Evolutionary conservation across 1,139 yeast species (phyloP).

Genomic region (Geotrichum aggregatum): DNA sequence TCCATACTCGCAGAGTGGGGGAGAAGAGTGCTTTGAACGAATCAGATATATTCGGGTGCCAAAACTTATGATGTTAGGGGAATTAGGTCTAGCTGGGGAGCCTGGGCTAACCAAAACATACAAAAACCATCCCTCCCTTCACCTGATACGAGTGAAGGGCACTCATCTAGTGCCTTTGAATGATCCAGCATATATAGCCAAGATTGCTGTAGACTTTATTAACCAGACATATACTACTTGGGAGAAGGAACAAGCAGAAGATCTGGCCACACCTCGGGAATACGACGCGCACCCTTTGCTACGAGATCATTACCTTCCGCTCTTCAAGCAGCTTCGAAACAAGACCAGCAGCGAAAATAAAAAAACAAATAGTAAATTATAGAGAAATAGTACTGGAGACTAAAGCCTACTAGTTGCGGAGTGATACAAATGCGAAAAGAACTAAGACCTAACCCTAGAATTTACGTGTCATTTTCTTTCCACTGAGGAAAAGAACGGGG

Average conservation of each 20-base stretch:
- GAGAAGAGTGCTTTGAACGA: neutral
- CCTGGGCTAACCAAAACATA: neutral
- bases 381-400: neutral
- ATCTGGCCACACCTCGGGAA: slow-evolving; percentile 6
- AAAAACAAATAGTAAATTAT: no score
- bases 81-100: neutral
- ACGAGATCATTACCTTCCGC: neutral
- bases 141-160: neutral
- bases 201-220: neutral
- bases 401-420: no score
- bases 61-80: slow-evolving; percentile 16
- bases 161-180: slow-evolving; percentile 15
- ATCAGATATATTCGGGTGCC: slow-evolving; percentile 2
- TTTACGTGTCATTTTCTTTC: slow-evolving; percentile 19
- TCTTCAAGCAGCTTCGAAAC: neutral
- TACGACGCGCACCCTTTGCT: slow-evolving; percentile 12
- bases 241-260: slow-evolving; percentile 5
- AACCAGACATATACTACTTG: slow-evolving; percentile 2
- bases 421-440: no score
- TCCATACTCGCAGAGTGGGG: slow-evolving; percentile 1
- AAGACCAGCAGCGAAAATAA: neutral
- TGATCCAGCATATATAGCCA: slow-evolving; percentile 6
- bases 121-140: neutral
- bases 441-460: slow-evolving; percentile 16
- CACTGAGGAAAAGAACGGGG: neutral